Conservation (phyloP, 1,284 basidiomycete species). For the Leccinum proliferum region DNA sequence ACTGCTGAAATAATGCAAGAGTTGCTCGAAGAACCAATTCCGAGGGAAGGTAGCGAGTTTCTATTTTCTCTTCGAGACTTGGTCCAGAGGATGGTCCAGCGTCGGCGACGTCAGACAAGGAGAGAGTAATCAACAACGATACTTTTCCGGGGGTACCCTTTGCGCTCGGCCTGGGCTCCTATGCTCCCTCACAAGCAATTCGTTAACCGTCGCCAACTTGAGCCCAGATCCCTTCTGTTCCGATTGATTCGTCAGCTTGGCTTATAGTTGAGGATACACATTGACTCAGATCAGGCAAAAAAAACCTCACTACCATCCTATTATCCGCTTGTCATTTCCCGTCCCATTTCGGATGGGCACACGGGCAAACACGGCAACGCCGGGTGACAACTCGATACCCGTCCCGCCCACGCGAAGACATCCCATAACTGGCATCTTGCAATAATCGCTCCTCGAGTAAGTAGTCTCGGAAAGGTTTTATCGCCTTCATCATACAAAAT, state of each 20-base stretch:
- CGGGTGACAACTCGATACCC: neutral
- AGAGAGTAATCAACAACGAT: neutral
- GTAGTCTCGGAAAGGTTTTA: no score
- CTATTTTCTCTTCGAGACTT: neutral
- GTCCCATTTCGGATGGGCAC: constrained; percentile 11
- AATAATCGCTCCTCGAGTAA: constrained; percentile 12
- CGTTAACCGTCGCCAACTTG: no score
- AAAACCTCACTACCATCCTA: constrained; percentile 8
- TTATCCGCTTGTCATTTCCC: no score
- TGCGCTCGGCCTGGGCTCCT: no score
- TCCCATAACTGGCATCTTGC: constrained; percentile 7
- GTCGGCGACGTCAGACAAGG: neutral
- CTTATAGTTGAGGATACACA: no score
- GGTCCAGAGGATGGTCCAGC: neutral
- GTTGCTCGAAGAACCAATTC: neutral
- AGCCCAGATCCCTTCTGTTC: no score
- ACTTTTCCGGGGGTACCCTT: no score
- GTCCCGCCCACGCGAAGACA: no score
- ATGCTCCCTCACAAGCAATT: no score
- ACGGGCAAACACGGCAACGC: constrained; percentile 6
- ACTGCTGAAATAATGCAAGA: neutral
- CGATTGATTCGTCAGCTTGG: no score
- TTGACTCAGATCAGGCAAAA: neutral
- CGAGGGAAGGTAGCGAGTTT: neutral
- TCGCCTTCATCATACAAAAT: no score